Evolutionary conservation across 345 rosid genomes (phyloP), one percentile per base, ranked within the genome.

Genomic region (Arabis hirsuta): DNA sequence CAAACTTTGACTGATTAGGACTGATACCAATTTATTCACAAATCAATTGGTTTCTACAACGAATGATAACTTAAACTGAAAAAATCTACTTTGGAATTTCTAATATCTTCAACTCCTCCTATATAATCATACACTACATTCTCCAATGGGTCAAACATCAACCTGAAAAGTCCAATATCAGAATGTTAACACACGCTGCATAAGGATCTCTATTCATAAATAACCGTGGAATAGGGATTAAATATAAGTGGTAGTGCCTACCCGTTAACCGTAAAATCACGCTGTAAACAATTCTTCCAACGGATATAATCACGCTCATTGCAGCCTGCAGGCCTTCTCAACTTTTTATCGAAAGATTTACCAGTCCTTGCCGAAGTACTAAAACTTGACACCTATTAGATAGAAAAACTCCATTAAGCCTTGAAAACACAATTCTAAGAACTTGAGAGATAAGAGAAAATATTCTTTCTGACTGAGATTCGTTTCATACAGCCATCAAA

Each of bases 241-340:
- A 36, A 8, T 27, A 27, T 27, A 27, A 36, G 43, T 26, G 5
- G 41, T 9, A 29, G 22, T 53, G 63, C 64, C 10, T 77, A 85
- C 92, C 88, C 92, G 59, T 89, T 89, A 45, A 87, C 81, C 3
- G 96, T 89, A 66, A 87, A 89, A 73, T 89, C 92, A 79, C 91
- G 77, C 76, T 61, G 83, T 74, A 82, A 67, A 66, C 84, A 85
- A 73, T 89, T 83, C 65, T 78, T 79, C 89, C 88, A 86, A 27
- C 90, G 90, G 14, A 75, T 43, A 67, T 81, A 83, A 76, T 89
- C 90, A 43, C 57, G 55, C 31, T 80, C 82, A 45, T 67, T 62
- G 72, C 84, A 84, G 7, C 80, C 84, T 7, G 74, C 71, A 48
- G 90, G 88, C 75, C 55, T 65, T 75, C 69, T 67, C 12, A 70